phyloP scores from a whole-genome alignment of 257 asterid species.

The Salvia rosmarinus region DNA sequence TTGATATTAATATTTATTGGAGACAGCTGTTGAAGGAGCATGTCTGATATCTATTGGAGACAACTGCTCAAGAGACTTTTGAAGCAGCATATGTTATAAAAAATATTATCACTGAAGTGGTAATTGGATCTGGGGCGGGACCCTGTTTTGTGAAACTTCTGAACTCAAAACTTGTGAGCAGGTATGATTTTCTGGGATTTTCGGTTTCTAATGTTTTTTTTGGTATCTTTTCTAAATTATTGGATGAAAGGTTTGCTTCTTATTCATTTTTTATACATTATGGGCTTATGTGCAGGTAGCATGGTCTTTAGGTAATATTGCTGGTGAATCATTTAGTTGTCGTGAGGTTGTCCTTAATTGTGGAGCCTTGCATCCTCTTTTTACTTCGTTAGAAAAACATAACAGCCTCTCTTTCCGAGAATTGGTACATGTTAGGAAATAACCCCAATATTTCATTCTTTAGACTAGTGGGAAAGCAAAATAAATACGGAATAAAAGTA shows the following conservation, averaged over 20 bases:
- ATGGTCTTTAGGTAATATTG: slow-evolving; percentile 18
- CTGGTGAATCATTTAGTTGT: slow-evolving; percentile 19
- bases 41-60: too few species aligned
- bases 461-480: too few species aligned
- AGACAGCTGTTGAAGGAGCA: too few species aligned
- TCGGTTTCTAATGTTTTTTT: background rate
- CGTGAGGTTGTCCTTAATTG: slow-evolving; percentile 20
- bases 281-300: slow-evolving; percentile 11
- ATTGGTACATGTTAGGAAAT: background rate
- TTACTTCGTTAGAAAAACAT: slow-evolving; percentile 17
- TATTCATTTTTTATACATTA: background rate
- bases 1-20: too few species aligned
- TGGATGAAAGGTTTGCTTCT: background rate
- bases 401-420: slow-evolving; percentile 20
- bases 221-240: too few species aligned
- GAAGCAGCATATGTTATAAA: too few species aligned
- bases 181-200: background rate
- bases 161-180: slow-evolving; percentile 35
- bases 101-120: too few species aligned
- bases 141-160: too few species aligned
- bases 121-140: too few species aligned
- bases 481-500: too few species aligned
- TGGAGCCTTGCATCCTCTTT: slow-evolving; percentile 27
- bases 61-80: too few species aligned
- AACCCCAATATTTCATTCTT: too few species aligned